Percentiles rank a stretch among this genome's conserved stretches.
Evolutionary conservation across 805 yeast species (phyloP).

Genomic region (Metschnikowia kofuensis): DNA sequence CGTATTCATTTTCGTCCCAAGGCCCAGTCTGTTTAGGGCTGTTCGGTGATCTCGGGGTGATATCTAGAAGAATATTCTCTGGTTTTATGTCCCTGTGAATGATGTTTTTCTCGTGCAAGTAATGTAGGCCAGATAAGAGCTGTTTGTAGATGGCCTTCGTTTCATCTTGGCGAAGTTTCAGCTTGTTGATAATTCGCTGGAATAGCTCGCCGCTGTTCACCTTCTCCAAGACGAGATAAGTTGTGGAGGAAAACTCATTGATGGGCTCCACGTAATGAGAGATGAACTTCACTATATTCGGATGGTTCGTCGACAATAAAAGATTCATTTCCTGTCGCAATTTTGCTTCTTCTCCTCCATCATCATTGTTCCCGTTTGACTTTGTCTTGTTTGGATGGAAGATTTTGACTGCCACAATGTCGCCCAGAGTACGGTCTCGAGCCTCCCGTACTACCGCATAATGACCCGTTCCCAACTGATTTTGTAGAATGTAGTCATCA

Average conservation of each 20-base stretch:
- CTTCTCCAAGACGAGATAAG: conserved; percentile 68
- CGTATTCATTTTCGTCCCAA: conserved; percentile 59
- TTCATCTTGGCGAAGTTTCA: conserved; percentile 58
- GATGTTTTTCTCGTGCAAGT: conserved; percentile 39
- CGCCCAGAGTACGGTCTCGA: conserved; percentile 52
- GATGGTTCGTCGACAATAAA: conserved; percentile 62
- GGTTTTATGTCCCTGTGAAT: conserved; percentile 47
- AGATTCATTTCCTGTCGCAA: conserved; percentile 68
- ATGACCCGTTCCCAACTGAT: conserved; percentile 70
- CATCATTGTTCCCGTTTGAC: conserved; percentile 6
- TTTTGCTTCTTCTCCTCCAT: conserved; percentile 26
- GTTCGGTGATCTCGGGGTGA: conserved; percentile 38
- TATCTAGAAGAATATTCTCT: conserved; percentile 46
- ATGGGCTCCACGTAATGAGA: conserved; percentile 55
- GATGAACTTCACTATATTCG: conserved; percentile 65
- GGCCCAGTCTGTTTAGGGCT: conserved; percentile 44
- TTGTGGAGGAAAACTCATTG: conserved; percentile 48
- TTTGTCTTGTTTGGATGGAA: conserved; percentile 52
- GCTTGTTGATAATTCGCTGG: conserved; percentile 66
- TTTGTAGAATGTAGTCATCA: conserved; percentile 56
- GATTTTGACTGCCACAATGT: conserved; percentile 68
- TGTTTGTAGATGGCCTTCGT: conserved; percentile 56
- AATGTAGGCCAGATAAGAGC: conserved; percentile 36
- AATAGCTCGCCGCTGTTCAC: conserved; percentile 74
- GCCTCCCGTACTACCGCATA: conserved; percentile 81